Evolutionary conservation across 768 basidiomycete genomes (phyloP).

Genomic region (Panellus pusillus): DNA sequence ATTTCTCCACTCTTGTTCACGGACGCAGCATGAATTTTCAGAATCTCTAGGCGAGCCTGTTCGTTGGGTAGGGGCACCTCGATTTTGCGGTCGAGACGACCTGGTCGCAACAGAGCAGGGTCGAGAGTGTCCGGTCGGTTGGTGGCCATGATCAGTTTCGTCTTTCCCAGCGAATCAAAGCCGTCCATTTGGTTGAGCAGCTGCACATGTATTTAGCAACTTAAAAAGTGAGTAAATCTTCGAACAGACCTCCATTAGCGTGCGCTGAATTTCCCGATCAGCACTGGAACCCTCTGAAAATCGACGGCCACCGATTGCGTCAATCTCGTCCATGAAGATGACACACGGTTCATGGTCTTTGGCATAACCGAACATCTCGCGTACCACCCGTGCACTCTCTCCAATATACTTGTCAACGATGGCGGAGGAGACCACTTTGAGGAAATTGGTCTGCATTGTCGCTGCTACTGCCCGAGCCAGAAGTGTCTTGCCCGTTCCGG

Average conservation of each 20-base stretch:
- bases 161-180: constrained; percentile 93
- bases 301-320: constrained; percentile 89
- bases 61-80: constrained; percentile 98
- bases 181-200: constrained; percentile 99
- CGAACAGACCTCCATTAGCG: constrained; percentile 81
- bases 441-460: constrained; percentile 92
- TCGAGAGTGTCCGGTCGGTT: constrained; percentile 98
- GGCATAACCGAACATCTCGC: constrained; percentile 99
- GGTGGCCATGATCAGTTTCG: constrained; percentile 99
- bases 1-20: constrained; percentile 96
- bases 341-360: constrained; percentile 97
- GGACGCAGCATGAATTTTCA: constrained; percentile 94
- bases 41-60: constrained; percentile 91
- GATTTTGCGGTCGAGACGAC: constrained; percentile 95
- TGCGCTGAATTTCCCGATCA: constrained; percentile 97
- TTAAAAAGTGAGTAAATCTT: not conserved
- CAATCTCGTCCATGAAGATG: constrained; percentile 98
- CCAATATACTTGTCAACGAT: constrained; percentile 99
- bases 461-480: constrained; percentile 93
- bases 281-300: constrained; percentile 96
- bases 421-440: constrained; percentile 97
- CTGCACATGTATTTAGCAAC: constrained; percentile 37
- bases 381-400: constrained; percentile 91
- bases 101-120: constrained; percentile 93
- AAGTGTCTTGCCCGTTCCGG: constrained; percentile 97